Evolutionary conservation across 73 alveolate species (phyloP).

Genomic region (Paramecium pentaurelia): DNA sequence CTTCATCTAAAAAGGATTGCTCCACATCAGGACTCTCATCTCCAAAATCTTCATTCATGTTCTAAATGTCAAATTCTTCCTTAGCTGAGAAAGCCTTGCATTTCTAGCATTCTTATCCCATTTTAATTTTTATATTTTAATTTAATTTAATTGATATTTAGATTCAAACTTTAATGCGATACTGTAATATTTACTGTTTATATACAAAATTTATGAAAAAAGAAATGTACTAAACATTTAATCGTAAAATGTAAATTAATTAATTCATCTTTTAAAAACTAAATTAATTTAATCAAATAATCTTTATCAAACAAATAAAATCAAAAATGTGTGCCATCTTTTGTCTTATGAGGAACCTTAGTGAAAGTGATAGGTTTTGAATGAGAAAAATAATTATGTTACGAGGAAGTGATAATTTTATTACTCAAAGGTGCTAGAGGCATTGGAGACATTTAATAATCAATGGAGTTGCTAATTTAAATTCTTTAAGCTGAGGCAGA

Average conservation of each 20-base stretch:
- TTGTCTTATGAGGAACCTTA: not conserved
- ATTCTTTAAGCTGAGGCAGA: not conserved
- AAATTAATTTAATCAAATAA: not conserved
- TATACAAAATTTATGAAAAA: not conserved
- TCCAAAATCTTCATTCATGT: not conserved
- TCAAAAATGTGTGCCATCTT: not conserved
- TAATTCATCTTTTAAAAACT: not conserved
- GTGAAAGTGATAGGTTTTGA: not conserved
- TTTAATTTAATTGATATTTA: not conserved
- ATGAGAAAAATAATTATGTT: not conserved
- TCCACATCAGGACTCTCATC: constrained; percentile 9
- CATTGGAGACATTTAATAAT: not conserved
- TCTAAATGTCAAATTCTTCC: not conserved
- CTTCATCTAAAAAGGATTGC: not conserved
- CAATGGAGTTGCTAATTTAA: not conserved
- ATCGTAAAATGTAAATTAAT: no score
- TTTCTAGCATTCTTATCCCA: not conserved
- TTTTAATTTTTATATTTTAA: not conserved
- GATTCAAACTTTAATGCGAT: not conserved
- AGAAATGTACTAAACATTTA: not conserved
- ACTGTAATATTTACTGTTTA: not conserved
- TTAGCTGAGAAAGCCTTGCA: not conserved
- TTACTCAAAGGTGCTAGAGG: not conserved
- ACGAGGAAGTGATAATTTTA: not conserved
- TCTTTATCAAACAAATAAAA: not conserved